Evolutionary conservation across 495 filamentous ascomycete genomes (phyloP), one percentile per base, ranked within the genome.

Genomic region (Neurospora pannonica): DNA sequence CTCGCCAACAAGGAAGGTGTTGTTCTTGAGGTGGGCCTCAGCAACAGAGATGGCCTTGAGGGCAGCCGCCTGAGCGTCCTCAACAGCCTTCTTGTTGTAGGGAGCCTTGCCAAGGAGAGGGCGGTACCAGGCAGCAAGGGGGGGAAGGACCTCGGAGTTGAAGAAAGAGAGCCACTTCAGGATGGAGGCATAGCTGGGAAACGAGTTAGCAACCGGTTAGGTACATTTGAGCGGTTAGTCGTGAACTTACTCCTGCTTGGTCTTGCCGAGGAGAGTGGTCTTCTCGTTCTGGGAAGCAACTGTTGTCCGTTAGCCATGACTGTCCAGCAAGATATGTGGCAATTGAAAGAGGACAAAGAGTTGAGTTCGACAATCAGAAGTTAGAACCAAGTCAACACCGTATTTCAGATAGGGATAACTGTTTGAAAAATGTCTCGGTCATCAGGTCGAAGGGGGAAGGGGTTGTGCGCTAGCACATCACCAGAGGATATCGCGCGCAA

Each of bases 401-500:
- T 87, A 73, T 67, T 97, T 98, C 93, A 96, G 95, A 91, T 93
- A 98, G 95, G 95, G 95, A 98, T 98, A 98, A 98, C 95, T 97
- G 92, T 89, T 88, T 60, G 86, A 84, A 86, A 87, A 85, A 87
- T 85, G 85, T 87, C 87, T 85, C 82, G 81, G 77, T 97, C 94
- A 97, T 97, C 94, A 93, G 91, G 79, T 76, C 74, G 71, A 74
- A 72, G 46, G 72, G 74, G 72, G 70, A 71, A 72, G 36, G 71
- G 46, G 48, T 67, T 36, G 54, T 67, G 54, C 54, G 28, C 28
- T 67, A 36, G 28, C 54, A 67, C 54, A 19, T 67, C 54, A 67
- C 48, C 10, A 60, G 54, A 67, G 15, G 54, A 8, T 67, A 38
- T n/a, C 24, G 10, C 11, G 69, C 38, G 19, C 15, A 39, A 24